Base-by-base conservation (phyloP, 768 basidiomycete genomes). In the Boletus bicolor region DNA sequence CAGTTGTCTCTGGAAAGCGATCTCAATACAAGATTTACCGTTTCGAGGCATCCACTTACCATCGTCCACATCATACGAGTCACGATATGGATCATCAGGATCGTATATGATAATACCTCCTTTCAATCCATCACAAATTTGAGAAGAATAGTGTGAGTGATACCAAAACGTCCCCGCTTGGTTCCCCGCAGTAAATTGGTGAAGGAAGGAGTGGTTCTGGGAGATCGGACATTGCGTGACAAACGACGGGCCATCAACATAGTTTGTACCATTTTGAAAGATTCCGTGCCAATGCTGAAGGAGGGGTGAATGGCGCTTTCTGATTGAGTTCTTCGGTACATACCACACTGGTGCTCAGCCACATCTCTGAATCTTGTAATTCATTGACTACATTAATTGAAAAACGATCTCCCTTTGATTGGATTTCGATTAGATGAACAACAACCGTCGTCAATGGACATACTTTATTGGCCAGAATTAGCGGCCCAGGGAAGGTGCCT, bases 241-340 rank as follows among this genome's bases (percentile, higher is more conserved):
- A 48, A 69, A 73, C 6, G 73, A 69, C 8, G 71, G 60, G 2
- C 82, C 82, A 54, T 83, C 82, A 0, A 65, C 76, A 61, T 70
- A 76, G 56, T 73, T 78, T 26, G 76, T 74, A 3, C 67, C 64
- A 4, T 73, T 65, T 57, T 83, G 82, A 56, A 75, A 73, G 35
- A 83, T 54, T 11, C 82, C 81, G 57, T 83, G 82, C 81, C 80
- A 83, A 60, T 83, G 81, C 82, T 83, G 30, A 19, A 44, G 50
- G 10, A 28, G 5, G 24, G 19, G 30, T 60, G 32, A 59, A 32
- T 14, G 7, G 17, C 21, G 4, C 8, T 24, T 17, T 17, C 38
- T 9, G 19, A 43, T 28, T 5, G 5, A 35, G 17, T 5, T 35
- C 15, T 5, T 34, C 5, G n/a, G 37, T n/a, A 58, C 66, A 35